These are phyloP conservation scores for Annulohypoxylon bovei DNA, from an alignment of 495 filamentous ascomycete species.

Conservation along the genomic window DNA sequence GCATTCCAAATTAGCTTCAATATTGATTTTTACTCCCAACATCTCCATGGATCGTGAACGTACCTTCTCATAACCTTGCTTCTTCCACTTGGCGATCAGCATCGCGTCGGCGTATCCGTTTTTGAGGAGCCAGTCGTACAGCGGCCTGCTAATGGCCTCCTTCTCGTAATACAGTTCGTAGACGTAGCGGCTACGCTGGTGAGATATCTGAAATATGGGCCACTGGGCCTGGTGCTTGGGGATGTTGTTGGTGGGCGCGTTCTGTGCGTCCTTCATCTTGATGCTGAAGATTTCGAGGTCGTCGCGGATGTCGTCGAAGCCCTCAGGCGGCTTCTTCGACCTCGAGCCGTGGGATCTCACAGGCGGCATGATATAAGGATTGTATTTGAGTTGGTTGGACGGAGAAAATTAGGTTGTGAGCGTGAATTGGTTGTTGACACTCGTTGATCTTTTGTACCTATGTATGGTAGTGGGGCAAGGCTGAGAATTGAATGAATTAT, in stretches of 20 bases:
- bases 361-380: constrained; percentile 75
- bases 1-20: constrained; percentile 7
- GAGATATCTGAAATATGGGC: constrained; percentile 97
- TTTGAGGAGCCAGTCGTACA: constrained; percentile 98
- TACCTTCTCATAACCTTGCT: constrained; percentile 98
- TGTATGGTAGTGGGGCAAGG: constrained; percentile 37
- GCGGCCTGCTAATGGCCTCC: constrained; percentile 86
- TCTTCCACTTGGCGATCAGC: constrained; percentile 99
- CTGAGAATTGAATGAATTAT: constrained; percentile 23
- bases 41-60: constrained; percentile 13
- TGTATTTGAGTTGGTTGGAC: not conserved
- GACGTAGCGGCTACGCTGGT: constrained; percentile 92
- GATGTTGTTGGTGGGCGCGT: constrained; percentile 64
- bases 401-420: not conserved
- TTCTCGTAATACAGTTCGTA: constrained; percentile 99
- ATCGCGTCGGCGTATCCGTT: constrained; percentile 94
- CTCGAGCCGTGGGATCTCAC: constrained; percentile 71
- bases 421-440: not conserved
- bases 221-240: constrained; percentile 86
- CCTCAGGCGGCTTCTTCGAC: constrained; percentile 86
- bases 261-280: constrained; percentile 99
- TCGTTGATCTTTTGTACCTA: not conserved
- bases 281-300: constrained; percentile 94
- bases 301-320: constrained; percentile 97
- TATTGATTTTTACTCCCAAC: not conserved